Evolutionary conservation across 2,329 filamentous ascomycete genomes (phyloP).

Genomic region (Rhexocercosporidium sp.): DNA sequence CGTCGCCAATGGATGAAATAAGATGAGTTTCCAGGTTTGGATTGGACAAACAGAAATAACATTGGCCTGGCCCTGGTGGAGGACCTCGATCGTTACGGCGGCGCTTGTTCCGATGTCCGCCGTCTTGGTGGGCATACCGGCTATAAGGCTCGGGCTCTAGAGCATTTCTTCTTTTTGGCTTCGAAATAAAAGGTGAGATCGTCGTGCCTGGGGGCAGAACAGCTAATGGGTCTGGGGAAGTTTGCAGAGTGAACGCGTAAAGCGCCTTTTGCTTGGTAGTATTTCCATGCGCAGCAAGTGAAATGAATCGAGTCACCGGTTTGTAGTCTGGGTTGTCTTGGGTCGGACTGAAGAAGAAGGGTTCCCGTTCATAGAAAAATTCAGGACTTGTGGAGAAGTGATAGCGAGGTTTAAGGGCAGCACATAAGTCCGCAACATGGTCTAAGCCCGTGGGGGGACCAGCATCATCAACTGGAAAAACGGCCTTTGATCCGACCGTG

Average conservation of each 20-base stretch:
- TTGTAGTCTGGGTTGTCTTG: conserved; percentile 58
- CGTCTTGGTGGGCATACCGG: conserved; percentile 58
- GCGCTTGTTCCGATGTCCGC: conserved; percentile 46
- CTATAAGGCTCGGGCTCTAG: conserved; percentile 54
- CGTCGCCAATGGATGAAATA: conserved; percentile 85
- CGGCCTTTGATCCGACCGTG: conserved; percentile 68
- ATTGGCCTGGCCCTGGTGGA: conserved; percentile 73
- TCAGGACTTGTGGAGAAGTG: conserved; percentile 76
- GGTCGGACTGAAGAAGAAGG: conserved; percentile 75
- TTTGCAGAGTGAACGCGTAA: conserved; percentile 77
- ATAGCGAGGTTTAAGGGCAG: conserved; percentile 85
- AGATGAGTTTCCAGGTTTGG: conserved; percentile 84
- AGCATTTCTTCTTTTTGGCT: conserved; percentile 56
- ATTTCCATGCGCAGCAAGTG: conserved; percentile 81
- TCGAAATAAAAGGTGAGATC: conserved; percentile 69
- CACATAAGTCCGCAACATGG: conserved; percentile 78
- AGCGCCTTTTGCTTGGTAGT: conserved; percentile 77
- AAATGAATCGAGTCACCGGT: conserved; percentile 85
- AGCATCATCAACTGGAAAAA: conserved; percentile 56
- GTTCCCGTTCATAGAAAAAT: conserved; percentile 83
- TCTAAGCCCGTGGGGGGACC: conserved; percentile 60
- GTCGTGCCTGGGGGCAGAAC: conserved; percentile 74
- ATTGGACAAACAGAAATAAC: conserved; percentile 96
- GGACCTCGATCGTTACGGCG: conserved; percentile 54
- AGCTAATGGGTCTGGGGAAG: conserved; percentile 61